Percentiles rank a stretch among this genome's conserved stretches.
phyloP scores from a whole-genome alignment of 495 filamentous ascomycete genomes.

The Aspergillus campestris region DNA sequence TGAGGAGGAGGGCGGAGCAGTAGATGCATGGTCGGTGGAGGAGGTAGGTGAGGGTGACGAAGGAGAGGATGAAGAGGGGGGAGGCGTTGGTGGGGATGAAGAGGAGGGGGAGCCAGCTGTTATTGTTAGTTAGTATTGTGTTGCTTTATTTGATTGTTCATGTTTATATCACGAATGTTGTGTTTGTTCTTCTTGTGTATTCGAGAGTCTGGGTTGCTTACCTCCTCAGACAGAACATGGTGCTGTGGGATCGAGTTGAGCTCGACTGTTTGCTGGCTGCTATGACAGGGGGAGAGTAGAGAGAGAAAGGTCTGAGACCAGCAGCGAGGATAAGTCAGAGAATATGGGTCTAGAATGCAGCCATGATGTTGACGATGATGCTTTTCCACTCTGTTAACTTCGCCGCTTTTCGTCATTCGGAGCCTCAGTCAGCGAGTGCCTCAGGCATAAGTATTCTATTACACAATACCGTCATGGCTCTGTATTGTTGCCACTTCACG shows the following conservation, averaged over 20 bases:
- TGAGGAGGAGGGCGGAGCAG: constrained; percentile 80
- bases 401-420: too few relatives aligned
- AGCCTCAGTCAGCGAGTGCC: too few relatives aligned
- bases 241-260: too few relatives aligned
- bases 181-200: background rate
- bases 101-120: constrained; percentile 35
- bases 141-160: constrained; percentile 31
- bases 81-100: constrained; percentile 61
- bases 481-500: too few relatives aligned
- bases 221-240: constrained; percentile 83
- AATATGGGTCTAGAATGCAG: too few relatives aligned
- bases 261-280: too few relatives aligned
- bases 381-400: background rate
- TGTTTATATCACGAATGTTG: constrained; percentile 23
- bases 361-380: background rate
- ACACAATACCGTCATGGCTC: too few relatives aligned
- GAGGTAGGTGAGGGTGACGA: constrained; percentile 83
- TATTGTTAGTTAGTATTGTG: constrained; percentile 32
- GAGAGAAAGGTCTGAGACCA: too few relatives aligned
- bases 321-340: too few relatives aligned
- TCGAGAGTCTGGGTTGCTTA: constrained; percentile 21
- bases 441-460: too few relatives aligned
- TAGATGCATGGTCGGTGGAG: constrained; percentile 85
- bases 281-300: background rate
- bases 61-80: constrained; percentile 79